Percentiles rank a stretch among this genome's conserved stretches.
These are phyloP conservation scores for Didymellaceae sp. DNA, from an alignment of 2,329 filamentous ascomycete genomes.

Conservation along the genomic window DNA sequence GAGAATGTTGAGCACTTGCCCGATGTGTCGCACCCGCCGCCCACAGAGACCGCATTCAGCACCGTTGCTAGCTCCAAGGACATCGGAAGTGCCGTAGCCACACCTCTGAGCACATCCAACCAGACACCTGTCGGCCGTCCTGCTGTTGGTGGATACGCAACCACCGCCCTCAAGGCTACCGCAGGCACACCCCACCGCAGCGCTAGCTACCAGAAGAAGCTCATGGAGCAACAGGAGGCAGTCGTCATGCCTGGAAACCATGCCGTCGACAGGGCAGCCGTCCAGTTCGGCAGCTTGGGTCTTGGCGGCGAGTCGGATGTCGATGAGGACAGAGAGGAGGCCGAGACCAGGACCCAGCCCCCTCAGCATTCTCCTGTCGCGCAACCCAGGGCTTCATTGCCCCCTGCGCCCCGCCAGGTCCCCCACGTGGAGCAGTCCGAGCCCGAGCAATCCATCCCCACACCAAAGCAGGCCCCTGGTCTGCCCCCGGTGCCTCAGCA, in stretches of 20 bases:
- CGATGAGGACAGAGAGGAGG: constrained; percentile 92
- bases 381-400: constrained; percentile 83
- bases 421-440: constrained; percentile 49
- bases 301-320: constrained; percentile 77
- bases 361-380: constrained; percentile 90
- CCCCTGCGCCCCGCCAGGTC: constrained; percentile 66
- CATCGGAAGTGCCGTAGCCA: constrained; percentile 62
- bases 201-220: constrained; percentile 81
- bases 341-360: constrained; percentile 91
- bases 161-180: constrained; percentile 82
- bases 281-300: constrained; percentile 96
- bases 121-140: constrained; percentile 67
- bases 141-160: constrained; percentile 74
- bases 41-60: constrained; percentile 85
- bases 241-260: constrained; percentile 98
- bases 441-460: constrained; percentile 51
- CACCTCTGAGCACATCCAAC: constrained; percentile 62
- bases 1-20: constrained; percentile 90
- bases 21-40: constrained; percentile 77
- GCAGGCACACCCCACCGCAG: constrained; percentile 65
- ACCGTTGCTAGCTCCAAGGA: constrained; percentile 88
- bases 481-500: constrained; percentile 65
- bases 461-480: constrained; percentile 67
- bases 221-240: constrained; percentile 94
- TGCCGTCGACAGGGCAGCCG: constrained; percentile 87